Conservation (phyloP, 202 grass and related monocot species). For the Cymbopogon flexuosus region DNA sequence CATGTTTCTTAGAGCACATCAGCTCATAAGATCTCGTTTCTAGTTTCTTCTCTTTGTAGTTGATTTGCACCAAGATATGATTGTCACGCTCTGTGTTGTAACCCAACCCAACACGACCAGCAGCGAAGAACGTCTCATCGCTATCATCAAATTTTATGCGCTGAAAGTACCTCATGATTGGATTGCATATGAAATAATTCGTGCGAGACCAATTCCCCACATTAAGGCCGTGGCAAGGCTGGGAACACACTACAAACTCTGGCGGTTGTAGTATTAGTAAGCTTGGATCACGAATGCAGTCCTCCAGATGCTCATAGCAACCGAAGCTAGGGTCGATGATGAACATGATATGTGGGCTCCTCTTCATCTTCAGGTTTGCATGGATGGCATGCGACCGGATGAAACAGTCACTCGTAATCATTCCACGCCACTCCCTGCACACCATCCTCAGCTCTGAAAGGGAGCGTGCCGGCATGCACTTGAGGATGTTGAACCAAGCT, state of each 20-base stretch:
- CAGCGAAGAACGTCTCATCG: neutral
- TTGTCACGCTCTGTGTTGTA: neutral
- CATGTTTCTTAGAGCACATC: neutral
- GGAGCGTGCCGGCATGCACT: neutral
- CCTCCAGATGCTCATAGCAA: neutral
- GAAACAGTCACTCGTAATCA: neutral
- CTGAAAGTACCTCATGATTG: neutral
- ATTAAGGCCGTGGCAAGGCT: slow-evolving; percentile 28
- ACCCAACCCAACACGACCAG: slow-evolving; percentile 3
- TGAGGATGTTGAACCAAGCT: slow-evolving; percentile 28
- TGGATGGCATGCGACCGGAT: neutral
- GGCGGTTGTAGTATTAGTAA: too few species aligned
- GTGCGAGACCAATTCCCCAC: neutral
- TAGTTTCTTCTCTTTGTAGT: slow-evolving; percentile 21
- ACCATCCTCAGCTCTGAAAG: neutral
- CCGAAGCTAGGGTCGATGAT: neutral
- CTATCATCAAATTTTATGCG: neutral
- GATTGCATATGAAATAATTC: slow-evolving; percentile 13
- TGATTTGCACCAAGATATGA: neutral
- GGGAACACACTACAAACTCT: neutral
- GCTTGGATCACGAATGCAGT: neutral
- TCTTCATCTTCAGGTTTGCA: neutral
- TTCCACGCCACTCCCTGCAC: neutral
- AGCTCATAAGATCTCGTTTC: slow-evolving; percentile 5
- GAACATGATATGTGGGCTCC: slow-evolving; percentile 3